These are phyloP conservation scores for Novymonas esmeraldas DNA, from an alignment of 208 protist species.

Conservation along the genomic window DNA sequence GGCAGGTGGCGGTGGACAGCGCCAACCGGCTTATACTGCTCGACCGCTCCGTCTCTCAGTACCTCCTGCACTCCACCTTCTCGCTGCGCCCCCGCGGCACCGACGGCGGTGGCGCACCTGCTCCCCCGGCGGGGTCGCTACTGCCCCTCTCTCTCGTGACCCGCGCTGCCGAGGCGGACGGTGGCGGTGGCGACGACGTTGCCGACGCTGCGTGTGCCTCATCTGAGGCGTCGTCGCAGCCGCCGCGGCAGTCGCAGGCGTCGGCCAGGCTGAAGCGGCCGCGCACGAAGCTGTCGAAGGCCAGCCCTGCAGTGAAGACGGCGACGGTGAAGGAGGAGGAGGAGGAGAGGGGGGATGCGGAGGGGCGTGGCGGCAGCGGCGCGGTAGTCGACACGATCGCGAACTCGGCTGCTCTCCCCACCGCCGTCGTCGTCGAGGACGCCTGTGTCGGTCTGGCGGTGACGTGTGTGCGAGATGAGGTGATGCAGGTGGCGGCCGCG, in stretches of 20 bases:
- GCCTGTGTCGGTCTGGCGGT: constrained; percentile 43
- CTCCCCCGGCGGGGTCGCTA: constrained; percentile 1
- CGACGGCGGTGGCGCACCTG: neutral
- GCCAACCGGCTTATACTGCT: constrained; percentile 29
- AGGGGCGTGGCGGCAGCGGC: neutral
- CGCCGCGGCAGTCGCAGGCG: too few species aligned
- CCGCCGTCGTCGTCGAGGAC: constrained; percentile 32
- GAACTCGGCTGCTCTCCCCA: constrained; percentile 4
- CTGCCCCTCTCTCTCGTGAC: neutral
- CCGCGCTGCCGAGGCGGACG: too few species aligned
- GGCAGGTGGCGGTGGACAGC: constrained; percentile 35
- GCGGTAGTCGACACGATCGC: too few species aligned
- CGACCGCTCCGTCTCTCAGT: constrained; percentile 29
- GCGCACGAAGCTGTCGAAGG: neutral
- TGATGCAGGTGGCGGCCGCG: constrained; percentile 39
- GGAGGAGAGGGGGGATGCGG: neutral
- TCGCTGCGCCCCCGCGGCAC: constrained; percentile 3
- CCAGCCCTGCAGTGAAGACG: neutral
- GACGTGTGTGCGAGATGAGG: constrained; percentile 17
- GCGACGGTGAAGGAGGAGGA: neutral
- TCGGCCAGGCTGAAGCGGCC: too few species aligned
- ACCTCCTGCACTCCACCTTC: constrained; percentile 17
- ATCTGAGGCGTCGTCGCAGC: too few species aligned
- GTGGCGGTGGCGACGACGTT: too few species aligned
- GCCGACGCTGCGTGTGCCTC: too few species aligned